Percentiles rank a stretch among this genome's conserved stretches.
Evolutionary conservation across 2,329 filamentous ascomycete genomes (phyloP).

Genomic region (Metarhizium sp.): DNA sequence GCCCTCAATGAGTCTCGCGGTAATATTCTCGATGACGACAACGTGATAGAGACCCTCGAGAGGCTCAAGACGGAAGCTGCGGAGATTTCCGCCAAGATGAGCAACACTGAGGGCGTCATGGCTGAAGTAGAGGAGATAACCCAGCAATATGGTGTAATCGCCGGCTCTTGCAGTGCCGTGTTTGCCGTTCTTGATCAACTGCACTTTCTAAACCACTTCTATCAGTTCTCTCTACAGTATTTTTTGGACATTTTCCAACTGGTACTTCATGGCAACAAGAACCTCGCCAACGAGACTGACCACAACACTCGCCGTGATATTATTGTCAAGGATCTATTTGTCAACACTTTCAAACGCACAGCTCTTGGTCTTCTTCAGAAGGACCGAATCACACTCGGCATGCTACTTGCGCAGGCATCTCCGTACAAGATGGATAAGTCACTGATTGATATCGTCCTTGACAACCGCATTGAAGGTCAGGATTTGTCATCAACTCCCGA

Average conservation of each 20-base stretch:
- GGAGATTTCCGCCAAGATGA: slow-evolving; percentile 93
- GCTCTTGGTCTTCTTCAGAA: slow-evolving; percentile 86
- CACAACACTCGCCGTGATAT: slow-evolving; percentile 75
- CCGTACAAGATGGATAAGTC: slow-evolving; percentile 91
- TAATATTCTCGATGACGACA: slow-evolving; percentile 96
- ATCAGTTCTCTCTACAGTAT: slow-evolving; percentile 97
- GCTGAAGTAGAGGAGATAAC: slow-evolving; percentile 95
- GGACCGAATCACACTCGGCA: slow-evolving; percentile 86
- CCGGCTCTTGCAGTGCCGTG: slow-evolving; percentile 89
- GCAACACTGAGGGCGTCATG: slow-evolving; percentile 96
- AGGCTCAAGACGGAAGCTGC: slow-evolving; percentile 96
- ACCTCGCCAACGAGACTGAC: slow-evolving; percentile 59
- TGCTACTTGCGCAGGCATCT: slow-evolving; percentile 91
- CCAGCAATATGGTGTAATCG: slow-evolving; percentile 85
- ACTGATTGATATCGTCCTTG: slow-evolving; percentile 78
- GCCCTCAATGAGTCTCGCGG: slow-evolving; percentile 95
- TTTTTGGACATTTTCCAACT: slow-evolving; percentile 96
- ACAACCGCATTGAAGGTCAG: slow-evolving; percentile 62
- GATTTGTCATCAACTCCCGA: slow-evolving; percentile 66
- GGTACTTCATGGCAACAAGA: slow-evolving; percentile 74
- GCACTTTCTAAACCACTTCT: slow-evolving; percentile 98
- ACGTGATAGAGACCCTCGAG: slow-evolving; percentile 95
- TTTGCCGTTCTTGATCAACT: slow-evolving; percentile 95
- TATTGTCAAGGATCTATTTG: slow-evolving; percentile 85
- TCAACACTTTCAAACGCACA: slow-evolving; percentile 88